Evolutionary conservation across 352 stramenopile genomes (phyloP).

Genomic region (Globisporangium acanthophoron): DNA sequence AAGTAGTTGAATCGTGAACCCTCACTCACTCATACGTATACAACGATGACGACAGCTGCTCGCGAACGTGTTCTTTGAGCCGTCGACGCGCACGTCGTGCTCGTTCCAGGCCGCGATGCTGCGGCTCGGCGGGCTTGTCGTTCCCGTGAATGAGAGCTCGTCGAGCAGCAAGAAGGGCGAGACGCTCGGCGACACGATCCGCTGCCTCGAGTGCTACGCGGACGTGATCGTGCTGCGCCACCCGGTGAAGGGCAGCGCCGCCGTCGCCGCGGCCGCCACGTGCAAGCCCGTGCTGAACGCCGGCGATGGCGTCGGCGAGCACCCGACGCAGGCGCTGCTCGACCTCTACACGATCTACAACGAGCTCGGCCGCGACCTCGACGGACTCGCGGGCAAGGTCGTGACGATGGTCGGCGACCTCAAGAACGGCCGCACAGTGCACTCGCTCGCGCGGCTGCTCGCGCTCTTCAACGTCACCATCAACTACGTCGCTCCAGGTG

Average conservation of each 20-base stretch:
- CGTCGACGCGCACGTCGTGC: conserved; percentile 96
- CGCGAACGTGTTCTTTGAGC: conserved; percentile 98
- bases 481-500: conserved; percentile 89
- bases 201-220: conserved; percentile 95
- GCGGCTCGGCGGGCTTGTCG: conserved; percentile 92
- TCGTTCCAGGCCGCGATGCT: conserved; percentile 98
- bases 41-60: conserved; percentile 60
- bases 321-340: conserved; percentile 98
- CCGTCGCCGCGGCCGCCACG: conserved; percentile 67
- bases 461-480: conserved; percentile 87
- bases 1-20: not conserved
- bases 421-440: conserved; percentile 98
- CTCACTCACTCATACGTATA: not conserved
- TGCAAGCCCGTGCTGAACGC: conserved; percentile 94
- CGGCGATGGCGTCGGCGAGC: conserved; percentile 95
- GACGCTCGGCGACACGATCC: conserved; percentile 96
- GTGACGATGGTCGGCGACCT: conserved; percentile 98
- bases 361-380: conserved; percentile 62
- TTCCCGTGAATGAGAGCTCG: conserved; percentile 92
- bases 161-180: conserved; percentile 98
- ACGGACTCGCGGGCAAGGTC: conserved; percentile 75
- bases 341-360: conserved; percentile 97
- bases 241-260: conserved; percentile 85
- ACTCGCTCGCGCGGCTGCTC: conserved; percentile 96
- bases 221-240: conserved; percentile 96